Conservation (phyloP, 140 eudicot species). For the Oenanthe javanica region DNA sequence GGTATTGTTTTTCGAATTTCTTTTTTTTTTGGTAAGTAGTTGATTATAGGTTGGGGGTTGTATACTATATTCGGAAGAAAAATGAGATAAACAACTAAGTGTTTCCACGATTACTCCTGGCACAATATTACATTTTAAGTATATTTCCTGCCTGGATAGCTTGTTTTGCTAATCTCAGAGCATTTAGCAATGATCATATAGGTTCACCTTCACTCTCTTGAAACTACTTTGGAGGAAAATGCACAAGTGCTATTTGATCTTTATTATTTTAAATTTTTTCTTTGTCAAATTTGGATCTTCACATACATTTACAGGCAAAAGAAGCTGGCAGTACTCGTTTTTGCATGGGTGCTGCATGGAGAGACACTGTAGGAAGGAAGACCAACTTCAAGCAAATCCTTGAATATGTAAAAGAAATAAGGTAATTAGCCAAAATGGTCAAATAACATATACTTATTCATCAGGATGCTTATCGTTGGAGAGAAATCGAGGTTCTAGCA, state of each 20-base stretch:
- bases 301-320: conserved; percentile 63
- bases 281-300: conserved; percentile 1
- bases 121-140: neutral
- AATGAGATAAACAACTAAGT: neutral
- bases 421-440: conserved; percentile 35
- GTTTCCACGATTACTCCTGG: neutral
- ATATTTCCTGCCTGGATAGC: neutral
- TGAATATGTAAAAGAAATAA: conserved; percentile 90
- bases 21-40: neutral
- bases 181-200: neutral
- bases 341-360: conserved; percentile 99
- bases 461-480: neutral
- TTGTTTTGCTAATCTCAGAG: neutral
- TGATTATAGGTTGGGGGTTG: neutral
- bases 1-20: neutral
- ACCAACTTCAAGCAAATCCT: conserved; percentile 93
- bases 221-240: neutral
- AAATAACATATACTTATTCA: neutral
- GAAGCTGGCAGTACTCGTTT: conserved; percentile 98
- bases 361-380: conserved; percentile 91
- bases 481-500: neutral
- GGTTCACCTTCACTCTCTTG: neutral
- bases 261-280: neutral
- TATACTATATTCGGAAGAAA: neutral
- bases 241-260: neutral